Conservation (phyloP, 2,329 filamentous ascomycete species). For the Albophoma yamanashiensis region DNA sequence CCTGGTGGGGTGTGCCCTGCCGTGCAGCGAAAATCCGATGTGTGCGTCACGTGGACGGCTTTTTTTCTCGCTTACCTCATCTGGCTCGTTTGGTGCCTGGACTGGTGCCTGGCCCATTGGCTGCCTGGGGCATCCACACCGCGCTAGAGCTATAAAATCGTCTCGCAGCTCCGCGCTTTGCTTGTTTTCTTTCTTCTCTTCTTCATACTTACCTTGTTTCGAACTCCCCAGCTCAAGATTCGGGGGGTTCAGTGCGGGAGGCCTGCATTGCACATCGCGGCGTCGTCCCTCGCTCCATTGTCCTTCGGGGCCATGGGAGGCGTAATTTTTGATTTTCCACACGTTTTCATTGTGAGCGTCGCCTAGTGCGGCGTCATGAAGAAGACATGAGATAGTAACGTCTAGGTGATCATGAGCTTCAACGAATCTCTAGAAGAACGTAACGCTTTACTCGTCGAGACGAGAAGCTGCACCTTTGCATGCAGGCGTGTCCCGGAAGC, state of each 20-base stretch:
- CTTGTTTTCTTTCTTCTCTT: slow-evolving; percentile 23
- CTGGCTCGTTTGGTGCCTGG: not conserved
- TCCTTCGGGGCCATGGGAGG: slow-evolving; percentile 43
- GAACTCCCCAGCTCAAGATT: slow-evolving; percentile 34
- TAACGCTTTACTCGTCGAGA: too few relatives aligned
- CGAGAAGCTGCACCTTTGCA: too few relatives aligned
- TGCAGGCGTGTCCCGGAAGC: too few relatives aligned
- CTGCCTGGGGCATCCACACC: slow-evolving; percentile 12
- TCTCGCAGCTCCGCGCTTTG: slow-evolving; percentile 3
- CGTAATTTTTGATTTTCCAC: slow-evolving; percentile 41
- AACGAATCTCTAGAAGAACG: too few relatives aligned
- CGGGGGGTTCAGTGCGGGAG: slow-evolving; percentile 29
- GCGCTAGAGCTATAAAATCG: slow-evolving; percentile 21
- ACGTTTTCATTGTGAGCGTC: slow-evolving; percentile 33
- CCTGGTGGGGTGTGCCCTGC: slow-evolving; percentile 18
- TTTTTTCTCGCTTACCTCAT: slow-evolving; percentile 3
- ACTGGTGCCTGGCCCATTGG: slow-evolving; percentile 2
- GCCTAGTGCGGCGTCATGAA: slow-evolving; percentile 28
- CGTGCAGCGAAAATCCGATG: slow-evolving; percentile 7
- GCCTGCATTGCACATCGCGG: slow-evolving; percentile 48
- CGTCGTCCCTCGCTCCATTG: slow-evolving; percentile 37
- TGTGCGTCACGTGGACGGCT: slow-evolving; percentile 15
- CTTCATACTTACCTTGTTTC: slow-evolving; percentile 46
- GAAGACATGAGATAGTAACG: too few relatives aligned
- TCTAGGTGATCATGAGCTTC: too few relatives aligned